Evolutionary conservation across 2,329 filamentous ascomycete genomes (phyloP).

Genomic region (Achaetomium macrosporum): DNA sequence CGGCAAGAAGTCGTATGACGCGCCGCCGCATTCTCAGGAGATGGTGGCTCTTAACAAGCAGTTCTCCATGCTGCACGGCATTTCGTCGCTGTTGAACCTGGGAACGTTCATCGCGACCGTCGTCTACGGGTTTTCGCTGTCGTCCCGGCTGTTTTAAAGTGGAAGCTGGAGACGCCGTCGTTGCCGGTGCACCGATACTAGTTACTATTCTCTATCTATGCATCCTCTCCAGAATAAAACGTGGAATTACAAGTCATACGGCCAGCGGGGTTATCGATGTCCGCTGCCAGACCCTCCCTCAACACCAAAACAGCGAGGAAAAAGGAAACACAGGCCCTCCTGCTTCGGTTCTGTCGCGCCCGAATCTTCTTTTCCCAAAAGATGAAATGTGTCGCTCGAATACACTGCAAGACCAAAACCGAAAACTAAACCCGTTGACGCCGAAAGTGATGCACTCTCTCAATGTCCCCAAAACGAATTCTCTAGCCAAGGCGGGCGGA

Average conservation of each 20-base stretch:
- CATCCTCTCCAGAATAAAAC: neutral
- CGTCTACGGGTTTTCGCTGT: constrained; percentile 72
- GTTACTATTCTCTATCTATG: neutral
- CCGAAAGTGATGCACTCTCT: neutral
- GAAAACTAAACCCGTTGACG: neutral
- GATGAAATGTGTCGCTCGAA: neutral
- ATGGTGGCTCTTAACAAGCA: constrained; percentile 75
- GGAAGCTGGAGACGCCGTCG: neutral
- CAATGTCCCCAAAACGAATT: neutral
- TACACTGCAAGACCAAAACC: neutral
- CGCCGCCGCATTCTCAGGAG: constrained; percentile 72
- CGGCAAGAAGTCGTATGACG: constrained; percentile 79
- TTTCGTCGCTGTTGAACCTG: constrained; percentile 75
- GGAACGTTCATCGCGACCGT: constrained; percentile 62
- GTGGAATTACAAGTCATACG: constrained; percentile 2
- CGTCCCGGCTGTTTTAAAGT: constrained; percentile 49
- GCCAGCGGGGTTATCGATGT: neutral
- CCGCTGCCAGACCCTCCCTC: neutral
- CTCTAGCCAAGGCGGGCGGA: neutral
- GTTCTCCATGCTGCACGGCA: constrained; percentile 74
- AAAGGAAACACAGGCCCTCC: neutral
- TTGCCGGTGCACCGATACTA: neutral
- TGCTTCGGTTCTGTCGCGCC: constrained; percentile 5
- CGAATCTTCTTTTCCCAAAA: neutral
- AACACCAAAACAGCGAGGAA: neutral